Conservation (phyloP, 805 yeast species). For the Candida anglica region DNA sequence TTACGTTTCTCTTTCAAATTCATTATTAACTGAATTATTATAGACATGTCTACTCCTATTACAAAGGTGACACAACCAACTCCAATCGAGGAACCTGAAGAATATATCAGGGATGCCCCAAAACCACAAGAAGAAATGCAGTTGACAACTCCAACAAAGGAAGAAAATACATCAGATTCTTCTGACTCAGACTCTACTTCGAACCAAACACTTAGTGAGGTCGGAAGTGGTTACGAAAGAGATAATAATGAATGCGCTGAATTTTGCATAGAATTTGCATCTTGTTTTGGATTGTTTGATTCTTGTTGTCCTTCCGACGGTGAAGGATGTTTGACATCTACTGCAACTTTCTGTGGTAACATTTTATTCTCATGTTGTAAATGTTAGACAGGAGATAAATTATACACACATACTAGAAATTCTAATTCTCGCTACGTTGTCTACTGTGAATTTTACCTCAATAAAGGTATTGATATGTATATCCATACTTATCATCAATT, state of each 20-base stretch:
- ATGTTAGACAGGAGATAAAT: conserved; percentile 15
- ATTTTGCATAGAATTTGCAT: conserved; percentile 32
- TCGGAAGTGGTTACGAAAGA: conserved; percentile 33
- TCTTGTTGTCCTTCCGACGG: conserved; percentile 39
- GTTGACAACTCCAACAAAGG: conserved; percentile 2
- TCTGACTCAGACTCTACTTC: conserved; percentile 4
- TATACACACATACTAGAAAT: not conserved
- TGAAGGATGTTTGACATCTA: conserved; percentile 35
- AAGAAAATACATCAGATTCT: conserved; percentile 4
- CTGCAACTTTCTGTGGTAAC: conserved; percentile 35
- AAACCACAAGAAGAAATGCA: conserved; percentile 10
- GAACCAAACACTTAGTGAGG: conserved; percentile 22
- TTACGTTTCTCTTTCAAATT: too few relatives aligned
- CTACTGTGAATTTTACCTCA: too few relatives aligned
- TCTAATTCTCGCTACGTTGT: too few relatives aligned
- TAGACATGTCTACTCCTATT: too few relatives aligned
- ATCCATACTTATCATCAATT: too few relatives aligned
- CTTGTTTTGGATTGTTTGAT: conserved; percentile 39
- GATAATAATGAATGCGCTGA: conserved; percentile 39
- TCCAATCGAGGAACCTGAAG: not conserved
- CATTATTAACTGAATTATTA: too few relatives aligned
- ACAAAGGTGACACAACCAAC: too few relatives aligned
- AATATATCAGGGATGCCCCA: too few relatives aligned
- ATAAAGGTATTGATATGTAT: too few relatives aligned
- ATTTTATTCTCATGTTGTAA: conserved; percentile 30